Base-by-base conservation (phyloP, 352 stramenopile genomes). In the Elongisporangium undulatum region DNA sequence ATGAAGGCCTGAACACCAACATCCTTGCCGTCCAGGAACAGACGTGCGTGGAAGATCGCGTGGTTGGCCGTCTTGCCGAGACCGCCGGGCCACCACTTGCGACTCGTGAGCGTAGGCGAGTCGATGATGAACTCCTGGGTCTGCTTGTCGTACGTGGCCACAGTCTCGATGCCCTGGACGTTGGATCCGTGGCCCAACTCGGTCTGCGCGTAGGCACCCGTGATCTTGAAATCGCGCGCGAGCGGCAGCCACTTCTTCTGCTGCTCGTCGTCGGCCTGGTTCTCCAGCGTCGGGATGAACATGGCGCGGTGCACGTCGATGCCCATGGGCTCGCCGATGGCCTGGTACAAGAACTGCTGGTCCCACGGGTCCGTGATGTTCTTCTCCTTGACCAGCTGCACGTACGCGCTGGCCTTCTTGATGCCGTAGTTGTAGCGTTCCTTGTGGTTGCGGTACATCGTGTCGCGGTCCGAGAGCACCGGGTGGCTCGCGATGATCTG, bases 11-110 rank as follows among this genome's bases (percentile, higher is more conserved):
- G 93, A 26, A 98, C 88, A 19, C 95, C 95, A 8, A 80, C 71
- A 63, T 95, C 71, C 29, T 77, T 74, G 6, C 64, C 67, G 16
- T 77, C 68, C 0, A 83, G 49, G 0, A 77, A 66, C 2, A 98
- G 71, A 17, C 87, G 87, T 4, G 92, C 91, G 68, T 98, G 97
- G 0, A 98, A 81, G 67, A 98, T 96, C 22, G 94, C 94, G 67
- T 97, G 85, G 62, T 86, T 98, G 21, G 87, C 91, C 0, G 90
- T 97, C 61, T 89, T 87, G 19, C 90, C 94, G 10, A 98, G 71
- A 4, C 87, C 96, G 23, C 92, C 93, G 2, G 94, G 94, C 97
- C 97, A 99, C 84, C 97, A 99, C 72, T 99, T 99, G 60, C 82
- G 78, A 55, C 79, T 88, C 34, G 95, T 98, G 22, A 99, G 60